Evolutionary conservation across 2,329 filamentous ascomycete species (phyloP), one percentile per base, ranked within the genome.

Genomic region (Aureobasidium vineae): DNA sequence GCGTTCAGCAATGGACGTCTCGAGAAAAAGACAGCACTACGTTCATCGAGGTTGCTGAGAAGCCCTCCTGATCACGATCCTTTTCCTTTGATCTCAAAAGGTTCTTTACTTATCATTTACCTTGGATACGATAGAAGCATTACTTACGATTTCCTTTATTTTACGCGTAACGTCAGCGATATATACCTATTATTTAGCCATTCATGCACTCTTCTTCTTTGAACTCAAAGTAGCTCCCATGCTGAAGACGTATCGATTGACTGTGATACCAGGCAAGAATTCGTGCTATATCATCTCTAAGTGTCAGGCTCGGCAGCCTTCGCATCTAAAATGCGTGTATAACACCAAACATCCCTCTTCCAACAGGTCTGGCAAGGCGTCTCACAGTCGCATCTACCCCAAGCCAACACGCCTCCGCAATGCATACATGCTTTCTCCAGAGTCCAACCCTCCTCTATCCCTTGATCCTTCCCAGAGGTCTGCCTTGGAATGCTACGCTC

Each of bases 381-480:
- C 21, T 59, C 45, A 45, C 68, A 69, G 23, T 50, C 50, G 52
- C 68, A 69, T 31, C 21, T 65, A 23, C 36, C 45, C 52, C 68
- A 69, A 40, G 57, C 64, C 13, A 67, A 16, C 26, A 69, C 61
- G 16, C 56, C 50, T 5, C 68, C 68, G 52, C 68, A 69, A 52
- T 69, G 68, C 68, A 69, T 69, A 57, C 68, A 69, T 33, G 59
- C 61, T 57, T 63, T 38, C 36, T 68, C 66, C 16, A 68, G 3
- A 3, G 54, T 45, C 63, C 65, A 63, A 28, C 61, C 53, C 33
- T 66, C 53, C 49, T 64, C 16, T 10, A 16, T 13, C 8, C 2
- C 16, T 33, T 41, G 31, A 50, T 52, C 6, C 23, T 52, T 53
- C 19, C 8, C 26, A 26, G 33, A 52, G 47, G 2, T 31, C 33